phyloP scores from a whole-genome alignment of 1,139 yeast genomes.

The Tardiomyces blankii region DNA sequence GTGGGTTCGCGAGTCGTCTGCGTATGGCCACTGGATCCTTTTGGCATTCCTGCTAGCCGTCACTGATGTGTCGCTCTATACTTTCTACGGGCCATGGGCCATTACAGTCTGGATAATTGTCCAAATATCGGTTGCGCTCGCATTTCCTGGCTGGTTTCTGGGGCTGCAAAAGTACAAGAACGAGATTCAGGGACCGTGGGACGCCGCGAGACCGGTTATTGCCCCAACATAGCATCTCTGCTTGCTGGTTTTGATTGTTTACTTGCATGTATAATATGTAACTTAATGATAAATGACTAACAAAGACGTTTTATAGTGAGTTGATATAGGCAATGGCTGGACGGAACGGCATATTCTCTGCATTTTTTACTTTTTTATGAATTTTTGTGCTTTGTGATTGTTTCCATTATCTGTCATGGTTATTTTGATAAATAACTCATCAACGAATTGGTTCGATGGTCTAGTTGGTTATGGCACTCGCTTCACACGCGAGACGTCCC shows the following conservation, averaged over 20 bases:
- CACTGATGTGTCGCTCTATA: slow-evolving; percentile 23
- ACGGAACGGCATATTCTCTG: no score
- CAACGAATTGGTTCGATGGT: background rate
- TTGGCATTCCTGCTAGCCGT: slow-evolving; percentile 14
- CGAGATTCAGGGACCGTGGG: slow-evolving; percentile 93
- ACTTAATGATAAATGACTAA: no score
- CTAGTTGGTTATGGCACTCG: background rate
- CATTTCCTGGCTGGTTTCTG: slow-evolving; percentile 61
- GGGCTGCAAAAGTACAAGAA: slow-evolving; percentile 71
- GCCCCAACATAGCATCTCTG: background rate
- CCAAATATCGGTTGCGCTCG: slow-evolving; percentile 39
- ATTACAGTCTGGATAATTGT: slow-evolving; percentile 39
- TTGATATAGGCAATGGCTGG: no score
- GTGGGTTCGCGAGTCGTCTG: slow-evolving; percentile 32
- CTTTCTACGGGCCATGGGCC: slow-evolving; percentile 32
- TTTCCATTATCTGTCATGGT: no score
- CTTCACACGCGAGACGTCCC: slow-evolving; percentile 1
- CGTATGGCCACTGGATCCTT: slow-evolving; percentile 16
- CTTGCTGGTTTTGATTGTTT: no score
- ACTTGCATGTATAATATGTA: no score
- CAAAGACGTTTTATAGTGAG: no score
- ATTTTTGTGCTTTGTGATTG: no score
- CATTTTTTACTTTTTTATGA: no score
- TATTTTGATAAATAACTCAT: no score
- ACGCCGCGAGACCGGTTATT: slow-evolving; percentile 59